Percentiles rank a stretch among this genome's conserved stretches.
Evolutionary conservation across 2,329 filamentous ascomycete genomes (phyloP).

Genomic region (Plectosphaerella sp.): DNA sequence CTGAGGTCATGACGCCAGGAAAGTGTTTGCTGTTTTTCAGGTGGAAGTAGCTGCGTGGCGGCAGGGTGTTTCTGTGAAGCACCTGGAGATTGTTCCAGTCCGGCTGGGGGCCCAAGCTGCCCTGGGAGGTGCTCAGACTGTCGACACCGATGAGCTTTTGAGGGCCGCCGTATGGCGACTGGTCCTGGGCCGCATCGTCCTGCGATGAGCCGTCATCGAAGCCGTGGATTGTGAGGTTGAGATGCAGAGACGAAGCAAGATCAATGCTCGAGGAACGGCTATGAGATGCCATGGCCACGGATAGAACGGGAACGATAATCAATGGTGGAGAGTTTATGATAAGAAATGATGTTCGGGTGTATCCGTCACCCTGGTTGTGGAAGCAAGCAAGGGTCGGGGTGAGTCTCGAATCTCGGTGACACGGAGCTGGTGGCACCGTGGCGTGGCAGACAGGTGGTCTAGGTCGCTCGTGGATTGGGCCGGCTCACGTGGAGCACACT

Average conservation of each 20-base stretch:
- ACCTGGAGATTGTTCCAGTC: constrained; percentile 58
- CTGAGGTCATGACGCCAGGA: constrained; percentile 3
- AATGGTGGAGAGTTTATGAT: not conserved
- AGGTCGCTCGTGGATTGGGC: no score
- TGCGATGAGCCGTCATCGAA: not conserved
- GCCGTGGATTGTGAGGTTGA: not conserved
- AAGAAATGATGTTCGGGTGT: no score
- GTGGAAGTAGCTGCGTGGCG: constrained; percentile 51
- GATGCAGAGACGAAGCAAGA: not conserved
- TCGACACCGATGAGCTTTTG: no score
- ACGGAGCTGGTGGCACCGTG: no score
- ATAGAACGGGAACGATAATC: not conserved
- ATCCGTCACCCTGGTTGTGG: no score
- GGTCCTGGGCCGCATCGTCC: no score
- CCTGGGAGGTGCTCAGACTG: not conserved
- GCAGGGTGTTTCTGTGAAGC: constrained; percentile 52
- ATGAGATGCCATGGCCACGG: not conserved
- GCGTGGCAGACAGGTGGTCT: no score
- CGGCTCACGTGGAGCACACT: no score
- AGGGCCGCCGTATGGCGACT: no score
- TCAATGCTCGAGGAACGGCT: not conserved
- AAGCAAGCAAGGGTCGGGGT: no score
- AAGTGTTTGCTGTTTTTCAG: constrained; percentile 25
- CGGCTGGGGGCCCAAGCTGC: constrained; percentile 21
- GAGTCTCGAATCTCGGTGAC: no score